Percentiles rank a stretch among this genome's conserved stretches.
Conservation (phyloP, 352 stramenopile species). For the Pythium aquatile region DNA sequence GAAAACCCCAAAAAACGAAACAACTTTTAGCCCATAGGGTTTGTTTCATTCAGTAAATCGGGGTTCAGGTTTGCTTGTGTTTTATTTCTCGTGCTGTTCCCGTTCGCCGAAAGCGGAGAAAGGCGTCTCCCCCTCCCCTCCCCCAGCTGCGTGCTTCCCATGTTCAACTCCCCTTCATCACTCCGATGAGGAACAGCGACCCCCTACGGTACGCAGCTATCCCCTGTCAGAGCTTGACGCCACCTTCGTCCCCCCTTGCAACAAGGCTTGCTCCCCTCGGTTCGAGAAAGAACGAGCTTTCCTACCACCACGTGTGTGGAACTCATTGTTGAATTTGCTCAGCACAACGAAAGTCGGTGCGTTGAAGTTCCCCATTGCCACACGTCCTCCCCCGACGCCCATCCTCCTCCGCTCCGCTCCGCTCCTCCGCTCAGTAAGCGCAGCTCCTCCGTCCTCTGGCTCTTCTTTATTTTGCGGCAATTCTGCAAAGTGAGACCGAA, state of each 20-base stretch:
- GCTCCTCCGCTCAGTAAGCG: slow-evolving; percentile 12
- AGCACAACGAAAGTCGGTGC: slow-evolving; percentile 11
- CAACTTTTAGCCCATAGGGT: neutral
- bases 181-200: slow-evolving; percentile 1
- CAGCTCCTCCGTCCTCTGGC: slow-evolving; percentile 13
- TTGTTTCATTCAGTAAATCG: neutral
- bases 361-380: slow-evolving; percentile 19
- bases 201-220: neutral
- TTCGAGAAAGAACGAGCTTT: neutral
- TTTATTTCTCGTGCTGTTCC: neutral
- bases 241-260: too few species aligned
- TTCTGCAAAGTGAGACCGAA: slow-evolving; percentile 1
- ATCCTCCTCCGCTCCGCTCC: slow-evolving; percentile 4
- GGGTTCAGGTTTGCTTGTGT: neutral
- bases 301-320: neutral
- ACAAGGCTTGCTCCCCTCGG: neutral
- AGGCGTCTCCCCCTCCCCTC: neutral
- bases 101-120: neutral
- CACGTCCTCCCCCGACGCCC: neutral
- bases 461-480: slow-evolving; percentile 19
- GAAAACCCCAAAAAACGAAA: neutral
- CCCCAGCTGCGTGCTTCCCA: slow-evolving; percentile 12
- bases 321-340: slow-evolving; percentile 33
- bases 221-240: neutral
- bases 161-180: slow-evolving; percentile 16